Percentiles rank a stretch among this genome's conserved stretches.
Evolutionary conservation across 2,329 filamentous ascomycete species (phyloP).

Genomic region (Colletotrichum abscissum): DNA sequence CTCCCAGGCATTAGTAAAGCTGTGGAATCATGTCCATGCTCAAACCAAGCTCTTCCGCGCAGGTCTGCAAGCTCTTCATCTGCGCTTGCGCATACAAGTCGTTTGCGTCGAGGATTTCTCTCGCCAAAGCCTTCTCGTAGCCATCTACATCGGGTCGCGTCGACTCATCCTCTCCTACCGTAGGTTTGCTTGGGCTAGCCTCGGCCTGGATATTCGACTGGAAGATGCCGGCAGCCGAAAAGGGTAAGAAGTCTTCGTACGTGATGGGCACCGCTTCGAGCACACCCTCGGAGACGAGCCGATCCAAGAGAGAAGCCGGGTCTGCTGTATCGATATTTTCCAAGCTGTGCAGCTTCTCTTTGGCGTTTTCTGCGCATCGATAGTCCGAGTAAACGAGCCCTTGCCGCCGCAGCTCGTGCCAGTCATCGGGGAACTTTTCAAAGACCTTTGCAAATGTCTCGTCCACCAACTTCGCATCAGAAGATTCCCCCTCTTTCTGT

Average conservation of each 20-base stretch:
- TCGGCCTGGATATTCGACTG: slow-evolving; percentile 52
- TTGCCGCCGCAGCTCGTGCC: slow-evolving; percentile 47
- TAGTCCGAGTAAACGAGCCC: slow-evolving; percentile 55
- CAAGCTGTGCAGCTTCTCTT: neutral
- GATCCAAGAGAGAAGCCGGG: slow-evolving; percentile 37
- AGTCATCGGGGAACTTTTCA: slow-evolving; percentile 53
- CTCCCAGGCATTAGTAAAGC: neutral
- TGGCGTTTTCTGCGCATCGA: slow-evolving; percentile 11
- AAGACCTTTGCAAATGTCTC: slow-evolving; percentile 45
- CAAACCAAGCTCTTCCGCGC: slow-evolving; percentile 2
- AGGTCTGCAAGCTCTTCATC: neutral
- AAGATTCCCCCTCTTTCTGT: neutral
- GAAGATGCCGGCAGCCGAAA: slow-evolving; percentile 65
- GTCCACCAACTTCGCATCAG: slow-evolving; percentile 26
- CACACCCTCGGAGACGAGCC: slow-evolving; percentile 45
- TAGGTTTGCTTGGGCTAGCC: neutral
- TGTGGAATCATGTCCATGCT: neutral
- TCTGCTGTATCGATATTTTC: neutral
- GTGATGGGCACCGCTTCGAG: slow-evolving; percentile 56
- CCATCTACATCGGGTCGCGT: slow-evolving; percentile 25
- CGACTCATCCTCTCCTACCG: neutral
- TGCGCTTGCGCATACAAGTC: slow-evolving; percentile 30
- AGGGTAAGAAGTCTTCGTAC: slow-evolving; percentile 65
- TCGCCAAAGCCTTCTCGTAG: slow-evolving; percentile 31
- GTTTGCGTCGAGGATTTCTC: slow-evolving; percentile 25